These are phyloP conservation scores for Ganoderma lingzhi DNA, from an alignment of 1,284 basidiomycete species.

Conservation along the genomic window DNA sequence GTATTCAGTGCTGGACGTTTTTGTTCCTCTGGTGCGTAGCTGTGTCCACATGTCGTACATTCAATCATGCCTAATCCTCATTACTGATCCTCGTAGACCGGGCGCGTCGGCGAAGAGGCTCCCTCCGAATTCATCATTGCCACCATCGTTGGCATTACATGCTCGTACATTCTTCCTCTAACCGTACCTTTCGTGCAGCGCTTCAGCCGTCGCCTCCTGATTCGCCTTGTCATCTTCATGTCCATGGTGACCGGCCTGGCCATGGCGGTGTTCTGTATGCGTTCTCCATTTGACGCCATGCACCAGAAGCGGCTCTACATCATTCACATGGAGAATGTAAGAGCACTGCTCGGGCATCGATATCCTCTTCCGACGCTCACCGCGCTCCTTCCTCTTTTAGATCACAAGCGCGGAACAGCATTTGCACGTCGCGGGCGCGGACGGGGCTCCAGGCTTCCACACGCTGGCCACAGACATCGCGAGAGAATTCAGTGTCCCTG, in stretches of 20 bases:
- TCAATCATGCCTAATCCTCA: constrained; percentile 8
- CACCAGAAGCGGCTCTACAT: constrained; percentile 93
- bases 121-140: constrained; percentile 94
- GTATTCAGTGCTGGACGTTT: constrained; percentile 82
- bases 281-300: constrained; percentile 79
- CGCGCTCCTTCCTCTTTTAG: constrained; percentile 46
- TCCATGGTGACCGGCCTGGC: constrained; percentile 56
- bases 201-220: constrained; percentile 61
- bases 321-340: constrained; percentile 88
- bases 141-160: constrained; percentile 69
- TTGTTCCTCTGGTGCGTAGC: constrained; percentile 85
- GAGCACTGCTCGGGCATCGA: constrained; percentile 33
- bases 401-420: constrained; percentile 78
- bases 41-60: constrained; percentile 1
- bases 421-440: constrained; percentile 86
- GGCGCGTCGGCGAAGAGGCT: constrained; percentile 77
- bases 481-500: constrained; percentile 60
- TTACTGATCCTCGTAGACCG: constrained; percentile 55
- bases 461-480: constrained; percentile 71
- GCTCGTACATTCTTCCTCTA: constrained; percentile 71
- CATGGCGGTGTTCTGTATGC: constrained; percentile 69
- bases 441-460: constrained; percentile 82
- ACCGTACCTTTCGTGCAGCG: constrained; percentile 81
- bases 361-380: constrained; percentile 1
- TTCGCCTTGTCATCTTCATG: constrained; percentile 55